Percentiles rank a stretch among this genome's conserved stretches.
These are phyloP conservation scores for Mycogone perniciosa DNA, from an alignment of 2,329 filamentous ascomycete genomes.

Conservation along the genomic window DNA sequence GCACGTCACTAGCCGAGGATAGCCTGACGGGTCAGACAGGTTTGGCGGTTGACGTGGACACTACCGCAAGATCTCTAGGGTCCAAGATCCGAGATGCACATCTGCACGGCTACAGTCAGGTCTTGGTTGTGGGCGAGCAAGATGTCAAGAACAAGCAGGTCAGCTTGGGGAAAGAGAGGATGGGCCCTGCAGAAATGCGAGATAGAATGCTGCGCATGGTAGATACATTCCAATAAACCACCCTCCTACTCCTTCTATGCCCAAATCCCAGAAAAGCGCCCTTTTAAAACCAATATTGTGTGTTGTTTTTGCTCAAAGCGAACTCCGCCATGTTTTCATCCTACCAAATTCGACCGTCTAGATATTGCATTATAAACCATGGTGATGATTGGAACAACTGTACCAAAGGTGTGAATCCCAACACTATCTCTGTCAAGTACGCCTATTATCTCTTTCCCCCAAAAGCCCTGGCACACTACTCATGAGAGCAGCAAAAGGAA, in stretches of 20 bases:
- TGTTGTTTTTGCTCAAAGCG: neutral
- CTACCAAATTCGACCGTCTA: neutral
- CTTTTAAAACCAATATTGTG: neutral
- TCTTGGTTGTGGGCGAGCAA: slow-evolving; percentile 64
- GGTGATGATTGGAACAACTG: too few relatives aligned
- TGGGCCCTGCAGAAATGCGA: slow-evolving; percentile 40
- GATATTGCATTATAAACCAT: too few relatives aligned
- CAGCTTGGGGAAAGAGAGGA: slow-evolving; percentile 33
- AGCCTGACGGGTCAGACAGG: slow-evolving; percentile 50
- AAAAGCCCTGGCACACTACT: too few relatives aligned
- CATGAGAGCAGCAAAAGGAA: too few relatives aligned
- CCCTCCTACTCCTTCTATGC: slow-evolving; percentile 3
- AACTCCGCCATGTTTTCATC: neutral
- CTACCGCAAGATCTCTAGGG: slow-evolving; percentile 52
- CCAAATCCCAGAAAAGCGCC: slow-evolving; percentile 5
- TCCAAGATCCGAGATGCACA: slow-evolving; percentile 71
- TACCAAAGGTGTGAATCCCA: too few relatives aligned
- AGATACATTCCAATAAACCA: slow-evolving; percentile 40
- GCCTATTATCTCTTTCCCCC: too few relatives aligned
- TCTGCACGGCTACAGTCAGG: slow-evolving; percentile 63
- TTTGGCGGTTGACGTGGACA: slow-evolving; percentile 65
- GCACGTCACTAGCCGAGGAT: slow-evolving; percentile 30
- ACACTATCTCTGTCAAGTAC: too few relatives aligned
- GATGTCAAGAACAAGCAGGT: slow-evolving; percentile 56
- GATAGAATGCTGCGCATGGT: slow-evolving; percentile 40